These are phyloP conservation scores for Torulaspora franciscae DNA, from an alignment of 805 yeast genomes.

Conservation along the genomic window DNA sequence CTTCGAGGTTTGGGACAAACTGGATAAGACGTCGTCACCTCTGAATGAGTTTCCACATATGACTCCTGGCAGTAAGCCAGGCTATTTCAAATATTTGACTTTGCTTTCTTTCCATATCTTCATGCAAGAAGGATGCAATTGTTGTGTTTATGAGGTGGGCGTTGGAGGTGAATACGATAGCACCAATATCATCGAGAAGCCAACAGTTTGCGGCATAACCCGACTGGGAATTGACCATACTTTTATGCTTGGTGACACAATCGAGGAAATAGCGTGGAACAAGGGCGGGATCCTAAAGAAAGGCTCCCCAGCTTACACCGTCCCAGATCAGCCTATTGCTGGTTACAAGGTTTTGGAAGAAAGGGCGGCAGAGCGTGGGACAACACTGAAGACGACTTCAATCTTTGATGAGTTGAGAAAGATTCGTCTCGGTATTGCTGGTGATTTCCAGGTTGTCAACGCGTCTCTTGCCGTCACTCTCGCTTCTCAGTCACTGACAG, in stretches of 20 bases:
- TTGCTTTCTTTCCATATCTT: slow-evolving; percentile 88
- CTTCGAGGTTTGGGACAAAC: slow-evolving; percentile 87
- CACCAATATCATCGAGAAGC: slow-evolving; percentile 78
- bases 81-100: slow-evolving; percentile 88
- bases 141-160: slow-evolving; percentile 96
- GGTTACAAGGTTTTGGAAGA: slow-evolving; percentile 53
- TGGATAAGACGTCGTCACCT: slow-evolving; percentile 56
- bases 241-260: slow-evolving; percentile 75
- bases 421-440: slow-evolving; percentile 65
- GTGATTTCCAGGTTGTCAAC: slow-evolving; percentile 76
- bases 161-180: slow-evolving; percentile 97
- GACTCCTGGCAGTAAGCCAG: slow-evolving; percentile 72
- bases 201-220: slow-evolving; percentile 80
- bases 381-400: slow-evolving; percentile 49
- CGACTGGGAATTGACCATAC: slow-evolving; percentile 92
- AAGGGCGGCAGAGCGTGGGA: slow-evolving; percentile 63
- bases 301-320: slow-evolving; percentile 62
- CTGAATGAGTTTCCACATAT: slow-evolving; percentile 63
- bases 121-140: slow-evolving; percentile 78
- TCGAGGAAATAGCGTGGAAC: slow-evolving; percentile 91
- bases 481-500: slow-evolving; percentile 53
- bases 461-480: slow-evolving; percentile 83
- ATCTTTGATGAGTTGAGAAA: slow-evolving; percentile 37
- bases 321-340: slow-evolving; percentile 50
- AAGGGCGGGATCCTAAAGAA: slow-evolving; percentile 87